A percentile compares a stretch with the other conserved stretches of the same genome.
Evolutionary conservation across 2,329 filamentous ascomycete species (phyloP).

Genomic region (Pyrenochaeta sp.): DNA sequence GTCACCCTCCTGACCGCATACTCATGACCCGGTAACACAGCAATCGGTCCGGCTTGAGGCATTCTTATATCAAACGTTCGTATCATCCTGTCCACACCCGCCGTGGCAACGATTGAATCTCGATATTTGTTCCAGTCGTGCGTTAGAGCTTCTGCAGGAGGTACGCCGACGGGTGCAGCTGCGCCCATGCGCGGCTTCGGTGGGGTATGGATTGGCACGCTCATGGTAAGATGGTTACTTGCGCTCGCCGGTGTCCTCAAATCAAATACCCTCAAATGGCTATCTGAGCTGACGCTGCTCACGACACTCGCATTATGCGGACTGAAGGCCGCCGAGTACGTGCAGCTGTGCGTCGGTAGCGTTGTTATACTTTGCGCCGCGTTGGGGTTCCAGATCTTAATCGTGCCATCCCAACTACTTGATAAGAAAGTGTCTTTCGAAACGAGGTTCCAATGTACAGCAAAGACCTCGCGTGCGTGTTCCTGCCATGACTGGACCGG

Average conservation of each 20-base stretch:
- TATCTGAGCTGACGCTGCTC: constrained; percentile 88
- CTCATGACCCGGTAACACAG: constrained; percentile 82
- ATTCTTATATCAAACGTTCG: constrained; percentile 90
- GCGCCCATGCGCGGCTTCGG: constrained; percentile 61
- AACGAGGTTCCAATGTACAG: constrained; percentile 90
- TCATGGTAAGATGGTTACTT: constrained; percentile 83
- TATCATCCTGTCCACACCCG: constrained; percentile 85
- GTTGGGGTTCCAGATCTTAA: constrained; percentile 94
- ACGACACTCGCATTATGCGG: constrained; percentile 87
- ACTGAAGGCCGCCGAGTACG: constrained; percentile 90
- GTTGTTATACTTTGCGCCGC: constrained; percentile 79
- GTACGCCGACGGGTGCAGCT: constrained; percentile 52
- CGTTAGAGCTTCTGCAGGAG: constrained; percentile 85
- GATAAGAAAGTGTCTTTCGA: constrained; percentile 91
- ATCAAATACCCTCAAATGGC: constrained; percentile 89
- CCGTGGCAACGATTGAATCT: constrained; percentile 82
- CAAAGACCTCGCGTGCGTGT: constrained; percentile 91
- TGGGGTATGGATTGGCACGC: constrained; percentile 82
- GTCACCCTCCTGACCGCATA: constrained; percentile 87
- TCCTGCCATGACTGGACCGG: constrained; percentile 93
- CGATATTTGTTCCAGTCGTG: constrained; percentile 99
- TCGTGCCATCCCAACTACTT: constrained; percentile 93
- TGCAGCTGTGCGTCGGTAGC: constrained; percentile 90
- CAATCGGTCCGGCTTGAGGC: constrained; percentile 74
- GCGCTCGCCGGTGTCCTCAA: constrained; percentile 85